Base-by-base conservation (phyloP, 768 basidiomycete species). In the Mycena chlorophos region DNA sequence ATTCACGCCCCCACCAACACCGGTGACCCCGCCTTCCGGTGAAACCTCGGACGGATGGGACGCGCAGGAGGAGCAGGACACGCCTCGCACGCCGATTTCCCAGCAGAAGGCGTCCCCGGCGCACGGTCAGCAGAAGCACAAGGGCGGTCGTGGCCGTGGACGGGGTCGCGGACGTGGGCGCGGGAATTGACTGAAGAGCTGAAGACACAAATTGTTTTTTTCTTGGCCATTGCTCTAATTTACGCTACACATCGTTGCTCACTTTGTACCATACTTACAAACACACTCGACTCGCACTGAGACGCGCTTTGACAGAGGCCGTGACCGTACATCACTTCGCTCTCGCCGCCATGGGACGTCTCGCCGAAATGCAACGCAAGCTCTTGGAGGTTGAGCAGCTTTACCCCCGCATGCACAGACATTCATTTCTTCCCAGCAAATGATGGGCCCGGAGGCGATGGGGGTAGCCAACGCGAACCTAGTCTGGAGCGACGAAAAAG, bases 391-490 rank as follows among this genome's bases (percentile, higher is more conserved):
- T 80, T 65, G 34, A 70, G 60, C 38, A 27, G 29, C 42, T 48
- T 38, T 27, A 28, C 25, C 13, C 38, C 27, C 30, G 16, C 51
- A 70, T 84, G 49, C 78, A 83, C 74, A 83, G 80, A 62, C n/a
- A 72, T 46, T 68, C 22, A 70, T 57, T 55, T 39, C 22, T 49
- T 56, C 57, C 49, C 60, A 97, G 95, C 95, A 97, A 95, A 97
- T 96, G 94, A 98, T 98, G 95, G 96, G 94, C n/a, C 91, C 96
- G 43, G 96, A 99, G 75, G 94, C 97, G 19, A 96, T 99, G 93
- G 97, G 97, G 65, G 87, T 94, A 40, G 86, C 91, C 42, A 93
- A 91, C 64, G 87, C 89, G 62, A 95, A 98, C 74, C 79, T 97
- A 56, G 85, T 87, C 60, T 95, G 94, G 91, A 87, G 85, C 28